These are phyloP conservation scores for Prunus kanzakura DNA, from an alignment of 306 rosid species.

Conservation along the genomic window DNA sequence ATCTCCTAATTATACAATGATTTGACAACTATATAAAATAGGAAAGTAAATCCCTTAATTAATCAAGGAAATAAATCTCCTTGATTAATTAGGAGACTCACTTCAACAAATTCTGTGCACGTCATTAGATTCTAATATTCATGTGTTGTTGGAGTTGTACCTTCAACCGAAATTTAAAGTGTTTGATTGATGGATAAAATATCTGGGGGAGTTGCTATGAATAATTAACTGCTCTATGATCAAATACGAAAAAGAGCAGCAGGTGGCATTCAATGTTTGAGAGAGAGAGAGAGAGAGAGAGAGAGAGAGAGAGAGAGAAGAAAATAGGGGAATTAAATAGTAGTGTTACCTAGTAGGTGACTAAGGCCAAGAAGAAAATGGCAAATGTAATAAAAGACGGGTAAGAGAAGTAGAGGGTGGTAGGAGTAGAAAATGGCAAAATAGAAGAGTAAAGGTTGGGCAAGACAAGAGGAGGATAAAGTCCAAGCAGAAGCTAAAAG, in stretches of 20 bases:
- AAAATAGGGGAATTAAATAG: not conserved
- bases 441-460: not conserved
- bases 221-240: not conserved
- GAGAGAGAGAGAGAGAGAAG: not conserved
- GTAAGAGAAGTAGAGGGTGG: not conserved
- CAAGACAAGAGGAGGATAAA: not conserved
- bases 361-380: conserved; percentile 5
- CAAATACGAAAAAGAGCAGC: not conserved
- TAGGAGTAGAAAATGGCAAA: not conserved
- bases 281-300: not conserved
- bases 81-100: too few species aligned
- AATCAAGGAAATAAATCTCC: too few species aligned
- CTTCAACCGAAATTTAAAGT: too few species aligned
- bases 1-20: too few species aligned
- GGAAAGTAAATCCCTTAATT: too few species aligned
- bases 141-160: too few species aligned
- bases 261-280: not conserved
- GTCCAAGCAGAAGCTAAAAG: conserved; percentile 13
- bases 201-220: too few species aligned
- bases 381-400: conserved; percentile 1
- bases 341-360: not conserved
- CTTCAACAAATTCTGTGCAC: not conserved
- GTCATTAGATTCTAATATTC: not conserved
- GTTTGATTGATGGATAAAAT: too few species aligned
- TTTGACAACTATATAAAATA: too few species aligned